Evolutionary conservation across 306 rosid genomes (phyloP).

Genomic region (Pterocarpus santalinus): DNA sequence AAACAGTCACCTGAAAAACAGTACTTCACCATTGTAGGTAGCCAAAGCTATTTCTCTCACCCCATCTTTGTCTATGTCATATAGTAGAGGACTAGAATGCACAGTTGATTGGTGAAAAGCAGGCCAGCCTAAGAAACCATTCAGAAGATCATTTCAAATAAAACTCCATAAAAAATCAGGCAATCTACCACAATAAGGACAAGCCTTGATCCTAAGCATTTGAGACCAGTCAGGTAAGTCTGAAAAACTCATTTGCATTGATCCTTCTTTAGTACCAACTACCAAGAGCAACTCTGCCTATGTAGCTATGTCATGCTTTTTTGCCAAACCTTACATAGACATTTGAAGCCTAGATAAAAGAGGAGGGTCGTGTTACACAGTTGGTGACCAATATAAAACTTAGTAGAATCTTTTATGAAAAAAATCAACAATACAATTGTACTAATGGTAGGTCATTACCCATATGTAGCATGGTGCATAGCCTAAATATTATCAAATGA

Average conservation of each 20-base stretch:
- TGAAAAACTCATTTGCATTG: neutral
- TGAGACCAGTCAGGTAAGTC: conserved; percentile 6
- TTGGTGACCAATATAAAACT: neutral
- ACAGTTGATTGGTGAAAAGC: conserved; percentile 99
- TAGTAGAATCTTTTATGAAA: neutral
- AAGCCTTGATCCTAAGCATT: conserved; percentile 36
- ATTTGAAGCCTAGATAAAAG: neutral
- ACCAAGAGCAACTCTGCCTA: neutral
- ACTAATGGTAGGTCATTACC: neutral
- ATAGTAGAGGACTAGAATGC: conserved; percentile 92
- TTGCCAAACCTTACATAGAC: neutral
- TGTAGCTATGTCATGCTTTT: neutral
- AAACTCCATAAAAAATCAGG: conserved; percentile 33
- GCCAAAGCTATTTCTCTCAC: conserved; percentile 96
- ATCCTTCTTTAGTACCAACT: conserved; percentile 18
- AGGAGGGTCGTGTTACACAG: neutral
- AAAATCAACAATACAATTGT: conserved; percentile 14
- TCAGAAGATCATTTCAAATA: conserved; percentile 31
- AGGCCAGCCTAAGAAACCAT: conserved; percentile 90
- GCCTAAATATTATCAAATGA: neutral
- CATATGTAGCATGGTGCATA: neutral
- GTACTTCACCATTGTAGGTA: conserved; percentile 95
- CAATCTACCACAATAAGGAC: conserved; percentile 24
- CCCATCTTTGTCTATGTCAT: conserved; percentile 98
- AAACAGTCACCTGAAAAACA: conserved; percentile 87